These are phyloP conservation scores for Xylaria palmicola DNA, from an alignment of 495 filamentous ascomycete genomes.

Conservation along the genomic window DNA sequence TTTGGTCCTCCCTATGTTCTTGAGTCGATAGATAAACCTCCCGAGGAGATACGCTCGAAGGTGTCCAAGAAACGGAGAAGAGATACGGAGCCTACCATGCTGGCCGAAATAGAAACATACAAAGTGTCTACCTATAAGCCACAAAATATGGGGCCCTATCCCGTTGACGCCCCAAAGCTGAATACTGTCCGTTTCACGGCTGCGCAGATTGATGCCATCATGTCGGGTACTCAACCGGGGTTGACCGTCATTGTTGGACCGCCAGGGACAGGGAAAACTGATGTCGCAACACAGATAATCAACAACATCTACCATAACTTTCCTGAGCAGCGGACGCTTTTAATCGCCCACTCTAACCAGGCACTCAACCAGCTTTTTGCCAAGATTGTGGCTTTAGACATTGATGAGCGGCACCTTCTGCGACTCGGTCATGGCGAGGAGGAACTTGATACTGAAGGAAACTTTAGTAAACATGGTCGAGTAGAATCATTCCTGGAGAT, in stretches of 20 bases:
- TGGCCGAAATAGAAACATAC: constrained; percentile 60
- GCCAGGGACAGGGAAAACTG: constrained; percentile 96
- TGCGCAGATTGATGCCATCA: constrained; percentile 86
- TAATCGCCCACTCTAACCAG: constrained; percentile 97
- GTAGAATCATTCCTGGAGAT: constrained; percentile 97
- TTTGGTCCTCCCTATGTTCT: constrained; percentile 88
- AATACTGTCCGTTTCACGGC: constrained; percentile 89
- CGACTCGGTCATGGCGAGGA: constrained; percentile 94
- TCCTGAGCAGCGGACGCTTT: constrained; percentile 82
- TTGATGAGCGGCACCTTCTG: constrained; percentile 92
- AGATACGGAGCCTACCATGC: constrained; percentile 63
- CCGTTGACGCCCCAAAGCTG: constrained; percentile 77
- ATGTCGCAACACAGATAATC: constrained; percentile 97
- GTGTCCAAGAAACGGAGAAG: constrained; percentile 80
- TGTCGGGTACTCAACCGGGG: constrained; percentile 90
- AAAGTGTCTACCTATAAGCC: constrained; percentile 90
- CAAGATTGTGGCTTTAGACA: constrained; percentile 91
- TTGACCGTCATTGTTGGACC: constrained; percentile 94
- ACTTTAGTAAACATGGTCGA: constrained; percentile 90
- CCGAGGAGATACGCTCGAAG: constrained; percentile 45
- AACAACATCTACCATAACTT: constrained; percentile 99
- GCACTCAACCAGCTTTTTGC: constrained; percentile 98
- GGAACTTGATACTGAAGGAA: constrained; percentile 81
- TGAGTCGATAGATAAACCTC: constrained; percentile 54
- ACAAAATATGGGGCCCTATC: constrained; percentile 88